Evolutionary conservation across 371 early-diverging fungal species (phyloP).

Genomic region (Lichtheimia corymbifera): DNA sequence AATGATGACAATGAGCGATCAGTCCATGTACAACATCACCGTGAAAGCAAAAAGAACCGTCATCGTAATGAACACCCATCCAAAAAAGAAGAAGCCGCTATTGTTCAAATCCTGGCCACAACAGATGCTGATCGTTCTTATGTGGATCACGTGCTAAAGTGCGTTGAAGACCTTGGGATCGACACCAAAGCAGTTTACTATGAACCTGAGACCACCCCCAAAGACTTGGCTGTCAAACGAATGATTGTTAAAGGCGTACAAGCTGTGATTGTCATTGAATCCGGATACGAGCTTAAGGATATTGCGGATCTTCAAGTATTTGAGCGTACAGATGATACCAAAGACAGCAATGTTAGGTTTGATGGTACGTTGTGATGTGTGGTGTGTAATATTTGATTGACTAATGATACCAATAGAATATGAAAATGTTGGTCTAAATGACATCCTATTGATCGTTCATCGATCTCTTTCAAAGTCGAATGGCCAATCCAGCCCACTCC

Average conservation of each 20-base stretch:
- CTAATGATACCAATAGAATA: no score
- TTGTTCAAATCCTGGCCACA: constrained; percentile 21
- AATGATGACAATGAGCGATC: not conserved
- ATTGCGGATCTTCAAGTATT: constrained; percentile 33
- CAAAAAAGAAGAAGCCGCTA: constrained; percentile 15
- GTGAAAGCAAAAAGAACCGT: not conserved
- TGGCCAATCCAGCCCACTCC: no score
- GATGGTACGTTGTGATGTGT: constrained; percentile 24
- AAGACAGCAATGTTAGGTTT: constrained; percentile 22
- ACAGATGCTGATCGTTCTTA: constrained; percentile 17
- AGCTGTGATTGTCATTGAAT: constrained; percentile 50
- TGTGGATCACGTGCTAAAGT: constrained; percentile 15
- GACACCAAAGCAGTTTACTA: not conserved
- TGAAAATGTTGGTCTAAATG: no score
- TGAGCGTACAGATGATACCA: constrained; percentile 16
- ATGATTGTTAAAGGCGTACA: constrained; percentile 56
- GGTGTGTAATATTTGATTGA: no score
- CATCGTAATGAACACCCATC: not conserved
- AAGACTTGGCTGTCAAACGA: constrained; percentile 13
- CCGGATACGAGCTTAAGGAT: constrained; percentile 30
- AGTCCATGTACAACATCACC: not conserved
- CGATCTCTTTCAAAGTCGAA: no score
- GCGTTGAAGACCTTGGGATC: constrained; percentile 4
- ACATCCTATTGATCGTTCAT: no score
- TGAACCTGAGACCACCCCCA: not conserved